Evolutionary conservation across 23 red algal species (phyloP).

Genomic region (Gracilariopsis chorda): DNA sequence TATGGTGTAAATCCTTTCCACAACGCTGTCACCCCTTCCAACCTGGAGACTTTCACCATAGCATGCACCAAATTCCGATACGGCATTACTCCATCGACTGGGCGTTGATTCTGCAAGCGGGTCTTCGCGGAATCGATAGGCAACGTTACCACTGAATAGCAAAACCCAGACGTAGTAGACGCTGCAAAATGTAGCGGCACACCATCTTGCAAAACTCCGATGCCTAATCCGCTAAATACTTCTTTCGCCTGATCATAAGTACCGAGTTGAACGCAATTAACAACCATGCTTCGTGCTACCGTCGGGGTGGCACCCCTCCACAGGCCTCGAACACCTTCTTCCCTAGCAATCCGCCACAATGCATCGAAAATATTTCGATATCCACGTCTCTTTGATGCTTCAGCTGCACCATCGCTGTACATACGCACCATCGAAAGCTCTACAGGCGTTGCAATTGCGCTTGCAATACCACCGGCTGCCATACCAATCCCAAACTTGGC

Average conservation of each 20-base stretch:
- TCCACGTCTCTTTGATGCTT: slow-evolving; percentile 61
- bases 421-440: slow-evolving; percentile 93
- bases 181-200: slow-evolving; percentile 76
- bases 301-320: slow-evolving; percentile 89
- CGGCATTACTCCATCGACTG: background rate
- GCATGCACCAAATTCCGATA: slow-evolving; percentile 68
- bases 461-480: slow-evolving; percentile 77
- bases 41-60: slow-evolving; percentile 56
- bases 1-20: slow-evolving; percentile 87
- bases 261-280: slow-evolving; percentile 86
- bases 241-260: slow-evolving; percentile 95
- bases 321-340: slow-evolving; percentile 84
- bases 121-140: slow-evolving; percentile 95
- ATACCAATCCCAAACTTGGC: slow-evolving; percentile 80
- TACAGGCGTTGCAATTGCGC: slow-evolving; percentile 66
- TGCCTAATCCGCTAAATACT: slow-evolving; percentile 35
- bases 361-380: slow-evolving; percentile 82
- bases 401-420: slow-evolving; percentile 79
- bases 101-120: slow-evolving; percentile 75
- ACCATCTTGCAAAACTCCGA: slow-evolving; percentile 34
- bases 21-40: slow-evolving; percentile 72
- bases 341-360: slow-evolving; percentile 74
- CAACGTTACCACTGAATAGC: slow-evolving; percentile 72
- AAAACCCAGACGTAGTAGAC: slow-evolving; percentile 81
- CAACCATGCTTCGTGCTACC: slow-evolving; percentile 72